These are phyloP conservation scores for Artemisia tridentata DNA, from an alignment of 129 eudicot species.

Conservation along the genomic window DNA sequence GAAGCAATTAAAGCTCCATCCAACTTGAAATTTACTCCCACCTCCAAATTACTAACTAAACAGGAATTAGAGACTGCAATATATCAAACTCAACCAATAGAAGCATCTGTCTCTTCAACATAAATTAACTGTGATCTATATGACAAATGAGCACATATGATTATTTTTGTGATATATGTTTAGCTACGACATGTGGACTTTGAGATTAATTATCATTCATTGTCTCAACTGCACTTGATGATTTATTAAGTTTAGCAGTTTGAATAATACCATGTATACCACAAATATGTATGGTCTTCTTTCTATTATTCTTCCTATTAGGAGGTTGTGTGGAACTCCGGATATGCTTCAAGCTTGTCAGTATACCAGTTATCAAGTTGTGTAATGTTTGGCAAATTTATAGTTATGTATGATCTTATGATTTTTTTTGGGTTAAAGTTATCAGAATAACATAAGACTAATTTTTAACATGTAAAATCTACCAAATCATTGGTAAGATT, in stretches of 20 bases:
- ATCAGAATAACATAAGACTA: too few relatives aligned
- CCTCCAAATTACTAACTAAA: conserved; percentile 46
- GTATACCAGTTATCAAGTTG: too few relatives aligned
- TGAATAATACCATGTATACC: background rate
- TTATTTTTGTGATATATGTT: background rate
- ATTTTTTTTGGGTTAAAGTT: too few relatives aligned
- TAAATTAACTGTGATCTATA: background rate
- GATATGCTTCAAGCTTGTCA: too few relatives aligned
- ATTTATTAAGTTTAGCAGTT: background rate
- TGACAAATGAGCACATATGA: conserved; percentile 1
- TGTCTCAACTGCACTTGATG: too few relatives aligned
- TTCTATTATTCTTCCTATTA: too few relatives aligned
- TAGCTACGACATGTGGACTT: background rate
- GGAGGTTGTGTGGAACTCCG: too few relatives aligned
- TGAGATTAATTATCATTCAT: conserved; percentile 10
- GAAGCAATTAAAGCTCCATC: conserved; percentile 32
- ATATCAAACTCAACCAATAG: background rate
- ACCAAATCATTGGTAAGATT: too few relatives aligned
- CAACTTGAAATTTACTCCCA: conserved; percentile 36
- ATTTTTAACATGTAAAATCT: too few relatives aligned
- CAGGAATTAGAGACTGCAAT: conserved; percentile 54
- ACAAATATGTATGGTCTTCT: too few relatives aligned
- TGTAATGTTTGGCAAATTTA: too few relatives aligned
- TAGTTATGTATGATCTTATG: too few relatives aligned
- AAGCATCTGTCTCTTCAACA: background rate